A percentile compares a stretch with the other conserved stretches of the same genome.
Conservation (phyloP, 176 grass and related monocot species). For the Aegilops sharonensis region DNA sequence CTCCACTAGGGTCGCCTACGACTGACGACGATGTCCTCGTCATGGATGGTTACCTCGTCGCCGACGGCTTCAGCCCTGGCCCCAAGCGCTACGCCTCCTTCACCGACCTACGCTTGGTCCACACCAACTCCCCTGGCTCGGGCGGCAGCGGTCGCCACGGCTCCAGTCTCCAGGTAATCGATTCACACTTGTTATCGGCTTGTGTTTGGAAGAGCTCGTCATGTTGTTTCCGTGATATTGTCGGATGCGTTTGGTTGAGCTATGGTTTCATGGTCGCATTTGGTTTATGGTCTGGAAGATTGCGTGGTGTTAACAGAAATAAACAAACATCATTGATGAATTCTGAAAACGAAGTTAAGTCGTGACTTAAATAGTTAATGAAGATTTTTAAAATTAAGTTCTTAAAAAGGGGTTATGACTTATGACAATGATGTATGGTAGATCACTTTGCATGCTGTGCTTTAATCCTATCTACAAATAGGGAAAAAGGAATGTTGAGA, state of each 20-base stretch:
- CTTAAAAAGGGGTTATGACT: background rate
- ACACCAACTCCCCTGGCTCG: background rate
- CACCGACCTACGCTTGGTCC: background rate
- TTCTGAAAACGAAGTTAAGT: constrained; percentile 4
- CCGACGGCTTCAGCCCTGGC: background rate
- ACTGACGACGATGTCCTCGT: constrained; percentile 39
- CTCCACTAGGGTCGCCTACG: background rate
- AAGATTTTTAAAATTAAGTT: constrained; percentile 3
- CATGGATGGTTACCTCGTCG: constrained; percentile 56
- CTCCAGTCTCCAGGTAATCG: constrained; percentile 22
- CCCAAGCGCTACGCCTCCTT: background rate
- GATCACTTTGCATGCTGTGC: background rate
- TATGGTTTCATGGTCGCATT: background rate
- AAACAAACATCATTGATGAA: background rate
- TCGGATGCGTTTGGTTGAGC: background rate
- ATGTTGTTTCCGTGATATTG: background rate
- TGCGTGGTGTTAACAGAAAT: background rate
- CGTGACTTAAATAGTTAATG: background rate
- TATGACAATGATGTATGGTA: background rate
- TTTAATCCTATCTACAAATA: background rate
- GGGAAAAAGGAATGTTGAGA: background rate
- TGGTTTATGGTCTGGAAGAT: background rate
- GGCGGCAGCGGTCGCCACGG: background rate
- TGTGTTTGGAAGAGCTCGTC: constrained; percentile 6
- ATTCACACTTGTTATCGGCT: background rate